A percentile compares a stretch with the other conserved stretches of the same genome.
These are phyloP conservation scores for Lachnum nothofagi DNA, from an alignment of 2,329 filamentous ascomycete genomes.

Conservation along the genomic window DNA sequence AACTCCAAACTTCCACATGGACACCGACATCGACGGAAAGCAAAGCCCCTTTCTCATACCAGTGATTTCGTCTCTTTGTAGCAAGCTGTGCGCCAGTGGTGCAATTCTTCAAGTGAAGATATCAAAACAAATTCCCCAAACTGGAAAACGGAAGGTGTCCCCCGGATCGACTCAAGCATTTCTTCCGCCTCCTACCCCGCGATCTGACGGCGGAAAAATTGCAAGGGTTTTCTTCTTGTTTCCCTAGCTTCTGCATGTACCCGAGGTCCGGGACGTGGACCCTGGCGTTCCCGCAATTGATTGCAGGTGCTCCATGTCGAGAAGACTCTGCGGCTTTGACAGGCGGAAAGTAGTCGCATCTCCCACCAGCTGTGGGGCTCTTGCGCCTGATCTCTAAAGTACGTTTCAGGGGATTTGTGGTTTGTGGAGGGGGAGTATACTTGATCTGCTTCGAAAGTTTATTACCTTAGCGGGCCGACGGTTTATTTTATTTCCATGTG, in stretches of 20 bases:
- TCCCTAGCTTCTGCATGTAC: background rate
- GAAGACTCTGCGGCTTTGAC: background rate
- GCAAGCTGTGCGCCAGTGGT: background rate
- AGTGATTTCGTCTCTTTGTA: background rate
- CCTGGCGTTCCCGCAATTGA: background rate
- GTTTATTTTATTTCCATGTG: background rate
- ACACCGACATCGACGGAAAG: too few species aligned
- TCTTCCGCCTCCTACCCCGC: constrained; percentile 10
- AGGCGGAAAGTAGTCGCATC: background rate
- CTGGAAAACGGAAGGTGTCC: constrained; percentile 6
- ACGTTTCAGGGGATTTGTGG: background rate
- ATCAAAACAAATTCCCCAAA: background rate
- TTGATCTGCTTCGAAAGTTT: background rate
- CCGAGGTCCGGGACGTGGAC: too few species aligned
- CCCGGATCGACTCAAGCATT: constrained; percentile 6
- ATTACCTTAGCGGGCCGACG: constrained; percentile 6
- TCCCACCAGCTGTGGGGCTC: background rate
- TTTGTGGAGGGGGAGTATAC: background rate
- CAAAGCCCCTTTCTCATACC: too few species aligned
- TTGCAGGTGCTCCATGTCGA: background rate
- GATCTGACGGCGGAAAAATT: constrained; percentile 3
- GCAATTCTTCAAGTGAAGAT: background rate
- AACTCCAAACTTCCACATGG: background rate
- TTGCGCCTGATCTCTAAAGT: background rate
- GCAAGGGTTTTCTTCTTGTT: background rate